Conservation (phyloP, 2,329 filamentous ascomycete genomes). For the Aspergillaceae sp. region DNA sequence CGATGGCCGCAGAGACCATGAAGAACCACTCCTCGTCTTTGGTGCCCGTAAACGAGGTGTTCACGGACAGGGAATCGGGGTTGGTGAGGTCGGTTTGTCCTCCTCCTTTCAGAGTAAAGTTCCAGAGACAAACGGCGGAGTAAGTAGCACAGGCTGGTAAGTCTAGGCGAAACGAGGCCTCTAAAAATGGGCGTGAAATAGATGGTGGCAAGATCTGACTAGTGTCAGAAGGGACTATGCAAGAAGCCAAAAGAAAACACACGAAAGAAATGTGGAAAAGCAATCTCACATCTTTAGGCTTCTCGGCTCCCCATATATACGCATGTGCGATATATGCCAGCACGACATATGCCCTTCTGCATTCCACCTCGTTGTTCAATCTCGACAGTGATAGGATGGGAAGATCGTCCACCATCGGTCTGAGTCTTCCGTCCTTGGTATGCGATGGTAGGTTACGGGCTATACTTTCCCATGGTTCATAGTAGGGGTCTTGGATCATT, state of each 20-base stretch:
- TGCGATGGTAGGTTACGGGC: conserved; percentile 68
- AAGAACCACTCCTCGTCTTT: conserved; percentile 42
- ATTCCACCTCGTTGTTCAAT: conserved; percentile 72
- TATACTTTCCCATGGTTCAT: conserved; percentile 80
- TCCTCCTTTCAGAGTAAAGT: conserved; percentile 18
- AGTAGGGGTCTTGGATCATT: conserved; percentile 71
- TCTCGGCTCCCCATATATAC: conserved; percentile 75
- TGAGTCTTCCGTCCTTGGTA: conserved; percentile 66
- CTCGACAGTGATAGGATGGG: conserved; percentile 69
- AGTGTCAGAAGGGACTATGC: background rate
- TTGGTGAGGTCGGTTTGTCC: conserved; percentile 24
- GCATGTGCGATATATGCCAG: conserved; percentile 69
- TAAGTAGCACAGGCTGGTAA: conserved; percentile 38
- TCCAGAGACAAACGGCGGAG: conserved; percentile 34
- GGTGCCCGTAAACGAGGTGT: conserved; percentile 31
- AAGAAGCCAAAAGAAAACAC: background rate
- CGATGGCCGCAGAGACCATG: conserved; percentile 44
- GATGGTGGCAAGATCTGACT: conserved; percentile 27
- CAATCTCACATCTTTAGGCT: conserved; percentile 53
- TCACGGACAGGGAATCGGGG: conserved; percentile 26
- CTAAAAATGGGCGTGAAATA: conserved; percentile 29
- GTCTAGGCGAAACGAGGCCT: conserved; percentile 28
- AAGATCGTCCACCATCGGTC: conserved; percentile 64
- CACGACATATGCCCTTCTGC: conserved; percentile 72
- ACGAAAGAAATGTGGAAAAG: no score